Evolutionary conservation across 768 basidiomycete genomes (phyloP), one percentile per base, ranked within the genome.

Genomic region (Phlegmacium glaucopus): DNA sequence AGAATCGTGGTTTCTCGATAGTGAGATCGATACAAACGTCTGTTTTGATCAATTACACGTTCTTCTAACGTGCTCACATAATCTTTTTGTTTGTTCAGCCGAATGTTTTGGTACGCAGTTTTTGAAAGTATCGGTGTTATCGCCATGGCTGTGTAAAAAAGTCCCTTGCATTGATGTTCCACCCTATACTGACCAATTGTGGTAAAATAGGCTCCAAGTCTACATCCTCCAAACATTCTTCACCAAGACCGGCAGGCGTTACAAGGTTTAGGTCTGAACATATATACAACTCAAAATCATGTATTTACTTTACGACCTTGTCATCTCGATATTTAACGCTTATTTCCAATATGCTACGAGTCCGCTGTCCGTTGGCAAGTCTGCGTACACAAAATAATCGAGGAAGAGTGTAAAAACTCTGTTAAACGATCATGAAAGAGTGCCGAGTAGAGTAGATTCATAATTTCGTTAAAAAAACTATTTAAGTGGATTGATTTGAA

Each of bases 181-280:
- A 46, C 9, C 34, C 18, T 39, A 22, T 16, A 18, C 44, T 16
- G 1, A 28, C 10, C 22, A 16, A n/a, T 39, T n/a, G 53, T n/a
- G 29, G 55, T 47, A 26, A 26, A 43, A 6, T 59, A 94, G 93
- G 4, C 66, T 88, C 49, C 94, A 97, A 69, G 89, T 95, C 10
- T 95, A 93, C 63, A 74, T 94, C 38, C 78, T 97, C 17, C 92
- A 94, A 68, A 94, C 91, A 15, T 97, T 95, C 83, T 97, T 97
- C 71, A 93, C 90, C n/a, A 82, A 86, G 65, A 93, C 92, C 7
- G 91, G 90, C 29, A 80, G 90, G 65, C 76, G 83, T 60, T 93
- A 92, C 75, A 91, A 90, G 72, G 90, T 91, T 60, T 92, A 82
- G 50, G 29, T 39, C 16, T 2, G 39, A 17, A n/a, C 32, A 15